phyloP scores from a whole-genome alignment of 2,329 filamentous ascomycete species.

The Sphaerulina populicola region DNA sequence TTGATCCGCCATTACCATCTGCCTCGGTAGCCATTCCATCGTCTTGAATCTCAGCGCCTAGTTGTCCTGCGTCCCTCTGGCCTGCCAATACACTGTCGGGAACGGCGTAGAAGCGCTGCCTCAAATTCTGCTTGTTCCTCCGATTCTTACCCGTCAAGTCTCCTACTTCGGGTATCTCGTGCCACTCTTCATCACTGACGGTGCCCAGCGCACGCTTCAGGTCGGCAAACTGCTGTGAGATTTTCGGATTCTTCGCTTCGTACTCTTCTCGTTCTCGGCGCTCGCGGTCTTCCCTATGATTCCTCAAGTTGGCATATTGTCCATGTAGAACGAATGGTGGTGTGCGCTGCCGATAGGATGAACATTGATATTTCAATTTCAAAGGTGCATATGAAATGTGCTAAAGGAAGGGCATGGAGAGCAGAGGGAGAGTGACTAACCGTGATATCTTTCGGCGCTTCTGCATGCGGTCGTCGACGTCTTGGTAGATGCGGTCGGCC shows the following conservation, averaged over 20 bases:
- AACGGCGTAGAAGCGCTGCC: slow-evolving; percentile 84
- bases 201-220: slow-evolving; percentile 81
- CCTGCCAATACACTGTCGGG: slow-evolving; percentile 91
- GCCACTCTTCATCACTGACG: slow-evolving; percentile 94
- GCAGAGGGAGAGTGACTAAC: slow-evolving; percentile 50
- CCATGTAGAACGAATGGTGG: slow-evolving; percentile 46
- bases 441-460: slow-evolving; percentile 75
- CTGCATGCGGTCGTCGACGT: slow-evolving; percentile 96
- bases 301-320: slow-evolving; percentile 68
- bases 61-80: slow-evolving; percentile 68
- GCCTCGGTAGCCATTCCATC: slow-evolving; percentile 50
- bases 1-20: slow-evolving; percentile 33
- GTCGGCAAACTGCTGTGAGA: slow-evolving; percentile 94
- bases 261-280: slow-evolving; percentile 85
- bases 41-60: slow-evolving; percentile 81
- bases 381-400: slow-evolving; percentile 10
- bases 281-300: slow-evolving; percentile 84
- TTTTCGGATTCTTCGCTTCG: slow-evolving; percentile 95
- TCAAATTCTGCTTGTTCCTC: slow-evolving; percentile 70
- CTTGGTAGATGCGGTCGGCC: slow-evolving; percentile 89
- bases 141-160: slow-evolving; percentile 93
- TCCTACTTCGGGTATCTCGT: slow-evolving; percentile 86
- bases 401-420: slow-evolving; percentile 14
- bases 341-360: slow-evolving; percentile 31
- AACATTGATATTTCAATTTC: slow-evolving; percentile 26